Percentiles rank a stretch among this genome's conserved stretches.
These are phyloP conservation scores for Camellia sinensis DNA, from an alignment of 148 eudicot genomes.

Conservation along the genomic window DNA sequence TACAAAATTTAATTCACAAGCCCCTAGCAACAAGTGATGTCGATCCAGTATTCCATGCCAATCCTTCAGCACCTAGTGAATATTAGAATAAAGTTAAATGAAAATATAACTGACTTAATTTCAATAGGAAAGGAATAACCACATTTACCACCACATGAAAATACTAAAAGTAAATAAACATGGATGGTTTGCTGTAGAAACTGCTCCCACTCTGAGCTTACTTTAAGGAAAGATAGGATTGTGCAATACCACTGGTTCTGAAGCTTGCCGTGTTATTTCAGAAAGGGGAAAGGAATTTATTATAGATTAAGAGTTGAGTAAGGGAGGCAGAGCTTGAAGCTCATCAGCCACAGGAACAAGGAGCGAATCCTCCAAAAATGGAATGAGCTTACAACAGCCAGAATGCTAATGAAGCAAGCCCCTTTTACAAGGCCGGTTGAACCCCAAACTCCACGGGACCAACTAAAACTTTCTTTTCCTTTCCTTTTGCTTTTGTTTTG, in stretches of 20 bases:
- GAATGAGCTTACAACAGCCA: neutral
- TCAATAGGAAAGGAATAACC: neutral
- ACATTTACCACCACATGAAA: neutral
- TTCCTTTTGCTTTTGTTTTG: neutral
- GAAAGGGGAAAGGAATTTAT: too few relatives aligned
- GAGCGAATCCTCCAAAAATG: too few relatives aligned
- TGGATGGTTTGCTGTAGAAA: neutral
- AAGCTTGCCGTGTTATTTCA: too few relatives aligned
- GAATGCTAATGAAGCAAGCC: conserved; percentile 1
- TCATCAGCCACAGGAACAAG: too few relatives aligned
- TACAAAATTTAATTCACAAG: conserved; percentile 85
- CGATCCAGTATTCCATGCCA: conserved; percentile 87
- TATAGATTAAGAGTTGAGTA: too few relatives aligned
- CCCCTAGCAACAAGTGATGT: conserved; percentile 75
- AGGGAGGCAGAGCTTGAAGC: too few relatives aligned
- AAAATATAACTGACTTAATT: neutral
- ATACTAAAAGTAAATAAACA: neutral
- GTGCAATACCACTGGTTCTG: too few relatives aligned
- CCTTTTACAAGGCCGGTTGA: neutral
- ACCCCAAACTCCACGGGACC: neutral
- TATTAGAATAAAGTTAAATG: conserved; percentile 11
- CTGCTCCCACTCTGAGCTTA: too few relatives aligned
- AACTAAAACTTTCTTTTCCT: neutral
- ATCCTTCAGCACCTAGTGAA: conserved; percentile 71
- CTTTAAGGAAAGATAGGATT: too few relatives aligned